Evolutionary conservation across 1,284 basidiomycete species (phyloP), one percentile per base, ranked within the genome.

Genomic region (Rhodofomes roseus): DNA sequence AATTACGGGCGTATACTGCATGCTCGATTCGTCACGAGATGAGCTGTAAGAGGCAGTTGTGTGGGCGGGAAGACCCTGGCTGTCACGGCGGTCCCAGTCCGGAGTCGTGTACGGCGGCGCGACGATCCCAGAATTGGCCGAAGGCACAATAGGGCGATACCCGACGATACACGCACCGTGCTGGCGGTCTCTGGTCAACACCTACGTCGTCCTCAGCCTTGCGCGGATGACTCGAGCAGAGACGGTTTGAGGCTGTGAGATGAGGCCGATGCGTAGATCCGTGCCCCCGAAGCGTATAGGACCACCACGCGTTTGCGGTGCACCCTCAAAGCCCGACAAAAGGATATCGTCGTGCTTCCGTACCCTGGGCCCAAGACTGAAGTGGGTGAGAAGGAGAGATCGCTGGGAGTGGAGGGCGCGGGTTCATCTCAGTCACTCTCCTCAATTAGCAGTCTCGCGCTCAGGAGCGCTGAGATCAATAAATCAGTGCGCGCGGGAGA

Each of bases 1-100:
- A 39, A 67, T 64, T 23, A 67, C 65, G 16, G 66, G 66, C n/a
- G 63, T 65, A 44, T 58, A 65, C 41, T 62, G 63, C 63, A 65
- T 64, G 34, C 31, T 57, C 12, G n/a, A 34, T 29, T 27, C 46
- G 36, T 34, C 41, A 43, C 40, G 43, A 48, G 46, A 27, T 12
- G 37, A 14, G n/a, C 18, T 53, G 8, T 2, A 53, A 55, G 37
- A 4, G 46, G 41, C n/a, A 44, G 41, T 16, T 48, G 14, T 48
- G 46, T 27, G 46, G 46, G 7, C 50, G 4, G 11, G 50, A 34
- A 31, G 29, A 36, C 29, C 27, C 25, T 51, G 22, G 7, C 18
- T 51, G 23, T 46, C 11, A 55, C 41, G 29, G 54, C 54, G 50
- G 50, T 51, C 50, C 50, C 48, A n/a, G n/a, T n/a, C n/a, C n/a